Base-by-base conservation (phyloP, 768 basidiomycete species). In the Pulveroboletus sp. region DNA sequence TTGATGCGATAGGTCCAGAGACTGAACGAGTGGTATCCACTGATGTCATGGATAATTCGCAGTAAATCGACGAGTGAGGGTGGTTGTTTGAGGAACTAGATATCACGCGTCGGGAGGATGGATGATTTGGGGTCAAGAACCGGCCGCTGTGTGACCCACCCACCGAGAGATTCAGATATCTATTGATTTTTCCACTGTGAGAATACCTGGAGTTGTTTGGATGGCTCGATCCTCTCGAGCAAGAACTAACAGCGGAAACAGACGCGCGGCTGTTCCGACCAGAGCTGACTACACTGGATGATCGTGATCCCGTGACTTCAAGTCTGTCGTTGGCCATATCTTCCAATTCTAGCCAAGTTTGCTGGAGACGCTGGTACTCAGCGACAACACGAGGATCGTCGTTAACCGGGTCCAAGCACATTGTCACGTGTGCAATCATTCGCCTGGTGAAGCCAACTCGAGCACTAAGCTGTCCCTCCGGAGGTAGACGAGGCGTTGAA, bases 321-420 rank as follows among this genome's bases (percentile, higher is more conserved):
- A 89, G 67, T 35, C 78, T 77, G 53, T 93, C 90, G 39, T 74
- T 75, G 33, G 76, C 82, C 90, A 93, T 93, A 17, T 89, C 87
- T 56, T 83, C 78, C 37, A 93, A 70, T 68, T 94, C 91, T 18
- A 63, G 66, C 86, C 87, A 93, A 2, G 88, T 86, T 65, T 92
- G 89, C 38, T 79, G 69, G 36, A 91, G 71, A n/a, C 90, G 79
- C 6, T 73, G 70, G 39, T 75, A 72, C 62, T 93, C 89, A 6
- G 73, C 65, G 15, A 68, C 62, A 7, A 81, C 83, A 33, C 90
- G 78, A 18, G 66, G 51, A 67, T 93, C 91, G 49, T 81, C 72
- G 3, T 72, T 57, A 11, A 89, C 71, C 1, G 64, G 43, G 15
- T 65, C 59, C 30, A 76, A 75, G 21, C 65, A 68, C 4, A 64